A percentile compares a stretch with the other conserved stretches of the same genome.
Conservation (phyloP, 1,284 basidiomycete species). For the Trametes polyzona region DNA sequence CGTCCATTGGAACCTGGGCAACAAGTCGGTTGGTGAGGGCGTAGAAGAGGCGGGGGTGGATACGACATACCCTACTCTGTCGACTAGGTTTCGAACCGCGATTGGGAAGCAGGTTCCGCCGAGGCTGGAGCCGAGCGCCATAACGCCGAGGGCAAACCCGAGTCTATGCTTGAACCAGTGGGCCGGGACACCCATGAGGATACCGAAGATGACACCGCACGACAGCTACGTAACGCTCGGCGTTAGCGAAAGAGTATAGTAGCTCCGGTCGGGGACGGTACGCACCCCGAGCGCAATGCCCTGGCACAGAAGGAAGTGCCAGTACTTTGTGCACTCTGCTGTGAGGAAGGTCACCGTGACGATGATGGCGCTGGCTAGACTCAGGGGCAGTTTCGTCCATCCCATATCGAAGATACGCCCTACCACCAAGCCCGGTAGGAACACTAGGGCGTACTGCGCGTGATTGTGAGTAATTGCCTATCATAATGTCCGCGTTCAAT, state of each 20-base stretch:
- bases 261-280: not conserved
- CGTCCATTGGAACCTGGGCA: constrained; percentile 58
- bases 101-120: constrained; percentile 52
- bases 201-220: constrained; percentile 48
- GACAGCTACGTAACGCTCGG: constrained; percentile 28
- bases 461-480: not conserved
- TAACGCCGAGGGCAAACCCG: constrained; percentile 46
- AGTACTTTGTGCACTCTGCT: constrained; percentile 54
- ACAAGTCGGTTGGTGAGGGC: not conserved
- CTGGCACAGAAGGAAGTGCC: constrained; percentile 56
- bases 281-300: constrained; percentile 49
- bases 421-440: constrained; percentile 52
- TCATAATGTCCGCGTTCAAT: too few species aligned
- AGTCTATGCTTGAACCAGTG: constrained; percentile 54
- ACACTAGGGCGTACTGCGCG: constrained; percentile 47
- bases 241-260: not conserved
- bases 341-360: constrained; percentile 51
- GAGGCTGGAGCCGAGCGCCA: constrained; percentile 45
- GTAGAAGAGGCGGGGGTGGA: not conserved
- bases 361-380: constrained; percentile 39
- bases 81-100: constrained; percentile 43
- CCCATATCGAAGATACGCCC: constrained; percentile 61
- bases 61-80: constrained; percentile 38
- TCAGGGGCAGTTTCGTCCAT: constrained; percentile 46
- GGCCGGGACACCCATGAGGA: constrained; percentile 44